Evolutionary conservation across 805 yeast genomes (phyloP).

Genomic region (Ogataea nitratoaversa): DNA sequence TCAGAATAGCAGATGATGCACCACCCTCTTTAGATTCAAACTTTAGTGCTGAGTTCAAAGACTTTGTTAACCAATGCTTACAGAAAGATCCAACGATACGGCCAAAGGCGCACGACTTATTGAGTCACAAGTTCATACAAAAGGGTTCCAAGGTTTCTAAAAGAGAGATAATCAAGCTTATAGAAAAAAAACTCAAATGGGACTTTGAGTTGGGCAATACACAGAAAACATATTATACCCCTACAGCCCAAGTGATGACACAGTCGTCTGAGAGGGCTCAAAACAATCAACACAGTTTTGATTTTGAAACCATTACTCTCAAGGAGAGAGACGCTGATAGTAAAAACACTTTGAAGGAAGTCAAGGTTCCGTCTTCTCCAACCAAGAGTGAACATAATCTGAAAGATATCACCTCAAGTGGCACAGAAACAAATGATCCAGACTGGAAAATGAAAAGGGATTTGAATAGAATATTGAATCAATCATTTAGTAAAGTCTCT

Average conservation of each 20-base stretch:
- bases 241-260: constrained; percentile 22
- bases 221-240: constrained; percentile 28
- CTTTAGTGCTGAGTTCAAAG: constrained; percentile 45
- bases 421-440: constrained; percentile 7
- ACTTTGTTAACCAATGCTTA: constrained; percentile 67
- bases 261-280: neutral
- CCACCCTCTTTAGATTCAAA: constrained; percentile 40
- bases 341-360: constrained; percentile 9
- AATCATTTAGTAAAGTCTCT: constrained; percentile 40
- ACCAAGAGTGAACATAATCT: constrained; percentile 1
- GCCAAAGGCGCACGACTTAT: constrained; percentile 57
- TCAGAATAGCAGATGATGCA: constrained; percentile 43
- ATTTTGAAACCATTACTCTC: constrained; percentile 11
- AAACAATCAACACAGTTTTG: constrained; percentile 4
- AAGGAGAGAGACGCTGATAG: neutral
- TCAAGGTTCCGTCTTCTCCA: constrained; percentile 18
- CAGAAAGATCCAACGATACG: constrained; percentile 65
- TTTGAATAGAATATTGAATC: constrained; percentile 35
- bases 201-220: constrained; percentile 31
- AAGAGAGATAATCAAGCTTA: constrained; percentile 32
- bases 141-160: constrained; percentile 34
- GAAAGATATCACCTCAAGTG: neutral
- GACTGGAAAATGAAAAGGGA: constrained; percentile 21
- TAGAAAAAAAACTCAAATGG: constrained; percentile 43
- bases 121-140: constrained; percentile 60